Evolutionary conservation across 202 grass and related monocot genomes (phyloP).

Genomic region (Panicum virgatum): DNA sequence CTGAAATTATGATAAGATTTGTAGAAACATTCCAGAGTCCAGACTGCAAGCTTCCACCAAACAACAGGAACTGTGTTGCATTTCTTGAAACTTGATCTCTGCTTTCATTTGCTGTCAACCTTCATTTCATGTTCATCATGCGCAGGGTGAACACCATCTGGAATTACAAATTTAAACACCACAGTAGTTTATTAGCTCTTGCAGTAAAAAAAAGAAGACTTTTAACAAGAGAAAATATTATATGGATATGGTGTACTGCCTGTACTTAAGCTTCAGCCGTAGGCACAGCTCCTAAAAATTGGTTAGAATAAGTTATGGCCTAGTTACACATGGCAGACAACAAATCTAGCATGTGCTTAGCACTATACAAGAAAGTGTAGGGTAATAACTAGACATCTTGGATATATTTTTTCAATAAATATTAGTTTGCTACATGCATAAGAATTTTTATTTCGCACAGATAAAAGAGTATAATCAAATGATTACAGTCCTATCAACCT

Average conservation of each 20-base stretch:
- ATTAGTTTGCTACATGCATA: not conserved
- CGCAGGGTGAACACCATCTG: slow-evolving; percentile 31
- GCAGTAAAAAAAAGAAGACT: not conserved
- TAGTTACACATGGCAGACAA: slow-evolving; percentile 1
- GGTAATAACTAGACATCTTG: not conserved
- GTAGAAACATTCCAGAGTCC: not conserved
- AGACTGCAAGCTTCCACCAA: slow-evolving; percentile 12
- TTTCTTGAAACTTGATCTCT: slow-evolving; percentile 10
- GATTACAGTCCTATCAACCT: not conserved
- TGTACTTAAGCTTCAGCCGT: not conserved
- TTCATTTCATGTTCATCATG: slow-evolving; percentile 28
- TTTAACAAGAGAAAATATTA: not conserved
- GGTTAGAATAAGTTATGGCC: not conserved
- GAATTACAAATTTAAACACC: slow-evolving; percentile 20
- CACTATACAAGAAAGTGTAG: not conserved
- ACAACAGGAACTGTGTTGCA: not conserved
- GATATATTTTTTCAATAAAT: too few species aligned
- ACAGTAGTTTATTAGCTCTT: slow-evolving; percentile 18
- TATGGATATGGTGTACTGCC: not conserved
- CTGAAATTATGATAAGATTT: too few species aligned
- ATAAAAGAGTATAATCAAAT: slow-evolving; percentile 12
- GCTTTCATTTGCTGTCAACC: slow-evolving; percentile 30
- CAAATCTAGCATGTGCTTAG: not conserved
- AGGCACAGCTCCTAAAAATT: slow-evolving; percentile 4
- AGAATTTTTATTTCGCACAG: not conserved